phyloP scores from a whole-genome alignment of 2,329 filamentous ascomycete genomes.

The Arachnomyces sp. region DNA sequence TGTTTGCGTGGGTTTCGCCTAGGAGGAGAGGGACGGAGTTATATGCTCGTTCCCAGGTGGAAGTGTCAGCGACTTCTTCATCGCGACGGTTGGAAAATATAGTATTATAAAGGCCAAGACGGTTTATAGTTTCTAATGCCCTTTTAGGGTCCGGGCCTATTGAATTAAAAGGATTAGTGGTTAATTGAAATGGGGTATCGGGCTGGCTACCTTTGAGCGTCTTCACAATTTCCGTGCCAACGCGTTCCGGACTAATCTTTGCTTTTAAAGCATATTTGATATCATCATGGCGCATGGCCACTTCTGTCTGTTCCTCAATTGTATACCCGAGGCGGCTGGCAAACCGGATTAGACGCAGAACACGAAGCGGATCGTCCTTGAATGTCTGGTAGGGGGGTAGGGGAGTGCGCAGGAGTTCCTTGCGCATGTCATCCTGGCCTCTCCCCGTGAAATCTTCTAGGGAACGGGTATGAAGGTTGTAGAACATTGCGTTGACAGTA shows the following conservation, averaged over 20 bases:
- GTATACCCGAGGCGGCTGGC: slow-evolving; percentile 72
- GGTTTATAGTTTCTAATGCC: slow-evolving; percentile 32
- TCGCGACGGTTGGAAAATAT: slow-evolving; percentile 37
- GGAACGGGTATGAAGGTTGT: slow-evolving; percentile 70
- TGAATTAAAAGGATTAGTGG: slow-evolving; percentile 1
- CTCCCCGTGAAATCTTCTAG: slow-evolving; percentile 76
- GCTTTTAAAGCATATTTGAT: slow-evolving; percentile 70
- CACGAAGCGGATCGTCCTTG: slow-evolving; percentile 81
- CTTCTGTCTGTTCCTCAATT: slow-evolving; percentile 62
- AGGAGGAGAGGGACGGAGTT: slow-evolving; percentile 50
- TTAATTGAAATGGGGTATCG: not conserved
- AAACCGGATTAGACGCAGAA: slow-evolving; percentile 81
- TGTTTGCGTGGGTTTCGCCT: slow-evolving; percentile 25
- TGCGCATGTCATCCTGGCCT: slow-evolving; percentile 66
- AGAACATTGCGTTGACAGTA: slow-evolving; percentile 92
- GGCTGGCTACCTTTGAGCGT: slow-evolving; percentile 61
- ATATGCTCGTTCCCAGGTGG: slow-evolving; percentile 57
- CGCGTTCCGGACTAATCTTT: slow-evolving; percentile 87
- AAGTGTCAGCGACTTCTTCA: slow-evolving; percentile 48
- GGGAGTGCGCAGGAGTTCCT: slow-evolving; percentile 70
- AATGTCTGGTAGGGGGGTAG: slow-evolving; percentile 86
- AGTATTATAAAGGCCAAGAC: slow-evolving; percentile 30
- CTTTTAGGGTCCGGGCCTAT: slow-evolving; percentile 31
- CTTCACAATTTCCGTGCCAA: slow-evolving; percentile 82
- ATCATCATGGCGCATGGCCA: slow-evolving; percentile 67